phyloP scores from a whole-genome alignment of 306 rosid species.

The Quillaja saponaria region DNA sequence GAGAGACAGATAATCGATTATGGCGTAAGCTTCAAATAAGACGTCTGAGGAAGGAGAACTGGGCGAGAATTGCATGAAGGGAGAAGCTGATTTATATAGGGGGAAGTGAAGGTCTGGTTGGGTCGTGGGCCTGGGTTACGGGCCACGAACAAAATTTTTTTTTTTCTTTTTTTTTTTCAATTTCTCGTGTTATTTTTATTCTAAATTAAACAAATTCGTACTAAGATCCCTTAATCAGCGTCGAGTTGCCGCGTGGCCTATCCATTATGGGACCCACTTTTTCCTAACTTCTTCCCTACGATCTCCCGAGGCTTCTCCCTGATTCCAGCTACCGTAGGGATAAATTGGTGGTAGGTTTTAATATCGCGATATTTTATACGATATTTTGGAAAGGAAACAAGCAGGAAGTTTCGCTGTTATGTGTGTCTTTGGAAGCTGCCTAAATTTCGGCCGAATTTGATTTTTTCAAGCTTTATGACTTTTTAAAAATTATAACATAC shows the following conservation, averaged over 20 bases:
- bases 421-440: constrained; percentile 2
- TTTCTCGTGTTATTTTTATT: constrained; percentile 28
- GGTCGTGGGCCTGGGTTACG: constrained; percentile 40
- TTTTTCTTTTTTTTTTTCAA: constrained; percentile 13
- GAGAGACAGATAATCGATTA: neutral
- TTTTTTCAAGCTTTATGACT: neutral
- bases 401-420: constrained; percentile 38
- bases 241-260: constrained; percentile 80
- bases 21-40: neutral
- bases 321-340: constrained; percentile 1
- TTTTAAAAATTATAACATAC: neutral
- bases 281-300: neutral
- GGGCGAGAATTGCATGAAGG: constrained; percentile 72
- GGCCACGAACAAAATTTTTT: constrained; percentile 8
- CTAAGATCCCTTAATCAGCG: constrained; percentile 46
- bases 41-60: constrained; percentile 32
- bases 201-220: neutral
- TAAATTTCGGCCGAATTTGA: neutral
- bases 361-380: neutral
- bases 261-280: constrained; percentile 6
- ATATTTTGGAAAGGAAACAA: constrained; percentile 25
- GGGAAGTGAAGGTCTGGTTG: constrained; percentile 9
- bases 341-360: neutral
- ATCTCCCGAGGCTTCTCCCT: neutral
- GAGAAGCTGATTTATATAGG: constrained; percentile 50